Evolutionary conservation across 345 rosid species (phyloP).

Genomic region (Citrus sp.): DNA sequence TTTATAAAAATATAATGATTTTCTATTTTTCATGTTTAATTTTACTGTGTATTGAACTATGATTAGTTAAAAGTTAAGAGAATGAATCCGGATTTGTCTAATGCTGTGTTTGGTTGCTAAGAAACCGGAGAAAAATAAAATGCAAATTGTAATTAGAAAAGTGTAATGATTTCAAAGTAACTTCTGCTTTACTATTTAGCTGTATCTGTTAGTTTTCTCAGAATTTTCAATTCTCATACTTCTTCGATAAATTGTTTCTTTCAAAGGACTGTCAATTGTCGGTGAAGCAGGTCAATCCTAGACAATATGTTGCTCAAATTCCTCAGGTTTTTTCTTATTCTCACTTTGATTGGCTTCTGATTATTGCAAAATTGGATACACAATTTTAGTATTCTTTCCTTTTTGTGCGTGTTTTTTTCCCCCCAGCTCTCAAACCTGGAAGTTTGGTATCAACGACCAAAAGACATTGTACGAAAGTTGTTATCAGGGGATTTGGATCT

Average conservation of each 20-base stretch:
- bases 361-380: not conserved
- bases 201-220: not conserved
- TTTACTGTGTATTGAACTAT: not conserved
- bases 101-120: conserved; percentile 7
- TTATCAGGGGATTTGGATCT: conserved; percentile 91
- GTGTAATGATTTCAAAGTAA: not conserved
- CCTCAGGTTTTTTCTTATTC: conserved; percentile 54
- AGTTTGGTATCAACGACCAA: conserved; percentile 98
- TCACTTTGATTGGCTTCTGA: not conserved
- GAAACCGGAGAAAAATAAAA: not conserved
- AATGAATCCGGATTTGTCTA: not conserved
- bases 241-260: conserved; percentile 4
- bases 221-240: conserved; percentile 12
- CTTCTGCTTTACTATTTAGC: conserved; percentile 1
- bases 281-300: conserved; percentile 88
- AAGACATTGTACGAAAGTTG: conserved; percentile 84
- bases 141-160: not conserved
- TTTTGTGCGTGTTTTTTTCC: not conserved
- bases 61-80: not conserved
- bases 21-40: not conserved
- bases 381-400: not conserved
- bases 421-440: conserved; percentile 73
- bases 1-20: not conserved
- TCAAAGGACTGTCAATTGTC: conserved; percentile 80
- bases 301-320: conserved; percentile 91